Conservation (phyloP, 208 protist species). For the Herpetomonas tarakana region DNA sequence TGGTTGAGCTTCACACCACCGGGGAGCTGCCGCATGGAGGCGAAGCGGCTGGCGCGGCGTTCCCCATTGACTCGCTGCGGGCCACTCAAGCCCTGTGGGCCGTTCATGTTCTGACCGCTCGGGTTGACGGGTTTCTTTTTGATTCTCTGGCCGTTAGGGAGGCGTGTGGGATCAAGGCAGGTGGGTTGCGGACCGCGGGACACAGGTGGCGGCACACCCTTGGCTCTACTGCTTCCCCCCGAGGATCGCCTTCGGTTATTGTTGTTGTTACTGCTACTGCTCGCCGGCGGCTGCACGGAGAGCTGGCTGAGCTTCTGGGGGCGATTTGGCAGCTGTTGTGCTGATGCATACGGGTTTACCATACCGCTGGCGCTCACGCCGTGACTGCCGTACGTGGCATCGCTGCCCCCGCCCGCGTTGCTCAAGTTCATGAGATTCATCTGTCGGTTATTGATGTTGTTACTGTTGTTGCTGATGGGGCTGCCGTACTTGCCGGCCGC, state of each 20-base stretch:
- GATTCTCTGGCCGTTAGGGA: conserved; percentile 25
- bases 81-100: background rate
- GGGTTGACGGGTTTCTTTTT: conserved; percentile 10
- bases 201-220: conserved; percentile 13
- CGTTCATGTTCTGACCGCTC: background rate
- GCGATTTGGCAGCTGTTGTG: no score
- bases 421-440: background rate
- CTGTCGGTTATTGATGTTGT: conserved; percentile 1
- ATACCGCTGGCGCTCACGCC: background rate
- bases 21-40: background rate
- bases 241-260: conserved; percentile 1
- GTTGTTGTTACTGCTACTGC: conserved; percentile 5
- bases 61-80: no score
- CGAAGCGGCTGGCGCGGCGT: background rate
- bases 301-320: no score
- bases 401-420: background rate
- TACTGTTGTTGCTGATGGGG: conserved; percentile 7
- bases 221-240: background rate
- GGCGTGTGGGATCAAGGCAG: conserved; percentile 22
- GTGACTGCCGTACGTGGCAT: background rate
- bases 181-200: conserved; percentile 47
- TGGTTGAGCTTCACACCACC: background rate
- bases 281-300: no score
- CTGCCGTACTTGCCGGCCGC: background rate
- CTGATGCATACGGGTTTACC: background rate